Base-by-base conservation (phyloP, 257 asterid species). In the Solanum pinnatisectum region DNA sequence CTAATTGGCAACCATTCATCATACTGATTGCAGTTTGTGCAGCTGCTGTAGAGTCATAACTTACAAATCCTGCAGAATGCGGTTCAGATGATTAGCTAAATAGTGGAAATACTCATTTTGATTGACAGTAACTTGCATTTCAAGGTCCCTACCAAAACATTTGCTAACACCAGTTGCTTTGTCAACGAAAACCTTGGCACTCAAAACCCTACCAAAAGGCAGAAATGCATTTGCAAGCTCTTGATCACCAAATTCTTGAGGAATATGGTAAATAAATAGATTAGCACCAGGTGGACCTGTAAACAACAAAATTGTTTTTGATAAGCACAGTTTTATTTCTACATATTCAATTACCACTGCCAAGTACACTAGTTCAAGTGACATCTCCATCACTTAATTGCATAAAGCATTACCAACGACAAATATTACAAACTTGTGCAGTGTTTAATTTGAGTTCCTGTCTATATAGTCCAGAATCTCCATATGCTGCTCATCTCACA, bases 211-310 rank as follows among this genome's bases (percentile, higher is more conserved):
- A 59, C 99, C 99, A 86, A 92, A 97, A 42, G 91, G 93, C 90
- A 93, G 95, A 91, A 97, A 97, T 70, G 94, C 93, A 87, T 92
- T 92, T 65, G 96, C 98, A 68, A 97, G 99, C 90, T 97, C 98
- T 32, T 91, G 93, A 60, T 97, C 99, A 22, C 98, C 98, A 76
- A 91, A 97, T 89, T 96, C 98, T 94, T 95, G 99, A 83, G 98
- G 99, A 87, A 97, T 96, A 92, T 97, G 98, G 94, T 93, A 97
- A 81, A 97, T 96, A 90, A 97, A 97, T 83, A 97, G 90, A 92
- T 97, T 97, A 84, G 99, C 96, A 84, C 99, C 98, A 10, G 95
- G 94, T 52, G 99, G 99, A 89, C 99, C 99, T 97, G 98, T 78
- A 88, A 77, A 67, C 8, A 42, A 18, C 39, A 18, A n/a, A 40